phyloP scores from a whole-genome alignment of 192 early-diverging fungal species.

The Rhizophlyctis rosea region DNA sequence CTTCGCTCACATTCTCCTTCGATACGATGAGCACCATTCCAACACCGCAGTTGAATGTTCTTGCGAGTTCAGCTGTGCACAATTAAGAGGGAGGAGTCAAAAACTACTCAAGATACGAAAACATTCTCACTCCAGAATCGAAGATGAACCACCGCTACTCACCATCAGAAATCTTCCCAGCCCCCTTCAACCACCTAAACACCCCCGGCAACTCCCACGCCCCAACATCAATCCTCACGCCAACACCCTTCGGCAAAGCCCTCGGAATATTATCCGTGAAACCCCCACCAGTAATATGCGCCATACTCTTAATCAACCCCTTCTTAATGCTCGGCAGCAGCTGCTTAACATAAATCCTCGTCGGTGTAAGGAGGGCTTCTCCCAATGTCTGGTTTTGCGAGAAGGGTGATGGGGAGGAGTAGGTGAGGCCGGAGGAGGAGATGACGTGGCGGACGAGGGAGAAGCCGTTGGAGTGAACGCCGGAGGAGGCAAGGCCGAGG shows the following conservation, averaged over 20 bases:
- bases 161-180: slow-evolving; percentile 73
- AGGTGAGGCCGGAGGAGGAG: slow-evolving; percentile 64
- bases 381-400: slow-evolving; percentile 62
- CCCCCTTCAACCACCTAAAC: slow-evolving; percentile 90
- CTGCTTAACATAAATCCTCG: slow-evolving; percentile 93
- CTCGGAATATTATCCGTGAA: slow-evolving; percentile 98
- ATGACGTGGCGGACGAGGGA: slow-evolving; percentile 92
- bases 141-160: slow-evolving; percentile 9
- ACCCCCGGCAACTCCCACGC: slow-evolving; percentile 84
- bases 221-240: slow-evolving; percentile 77
- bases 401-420: slow-evolving; percentile 82
- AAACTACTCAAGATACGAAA: slow-evolving; percentile 7
- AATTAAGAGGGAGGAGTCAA: slow-evolving; percentile 6
- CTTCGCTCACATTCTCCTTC: slow-evolving; percentile 54
- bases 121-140: not conserved
- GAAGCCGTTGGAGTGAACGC: slow-evolving; percentile 99
- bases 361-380: slow-evolving; percentile 85
- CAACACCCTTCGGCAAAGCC: slow-evolving; percentile 78
- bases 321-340: slow-evolving; percentile 77
- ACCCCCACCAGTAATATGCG: slow-evolving; percentile 98
- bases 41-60: slow-evolving; percentile 99
- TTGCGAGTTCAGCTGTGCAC: slow-evolving; percentile 77
- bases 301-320: slow-evolving; percentile 87
- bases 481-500: slow-evolving; percentile 91
- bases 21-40: slow-evolving; percentile 94